Evolutionary conservation across 352 stramenopile genomes (phyloP).

Genomic region (Phytophthora litchii): DNA sequence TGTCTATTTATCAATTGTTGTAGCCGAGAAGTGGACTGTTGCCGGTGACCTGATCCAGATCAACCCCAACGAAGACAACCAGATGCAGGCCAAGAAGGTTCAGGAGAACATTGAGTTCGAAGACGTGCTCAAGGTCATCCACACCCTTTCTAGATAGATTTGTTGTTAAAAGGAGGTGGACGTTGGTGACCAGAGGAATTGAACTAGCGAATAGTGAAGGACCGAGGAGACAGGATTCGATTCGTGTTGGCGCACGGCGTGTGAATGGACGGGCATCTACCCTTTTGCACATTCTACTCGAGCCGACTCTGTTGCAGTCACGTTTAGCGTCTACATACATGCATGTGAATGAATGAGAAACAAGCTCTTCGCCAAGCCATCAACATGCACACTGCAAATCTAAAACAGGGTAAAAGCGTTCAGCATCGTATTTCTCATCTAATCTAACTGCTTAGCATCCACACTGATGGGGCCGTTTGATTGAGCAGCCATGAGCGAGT

Average conservation of each 20-base stretch:
- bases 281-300: constrained; percentile 27
- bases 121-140: constrained; percentile 87
- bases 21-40: constrained; percentile 76
- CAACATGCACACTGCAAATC: constrained; percentile 23
- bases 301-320: not conserved
- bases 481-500: constrained; percentile 88
- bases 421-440: constrained; percentile 35
- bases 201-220: constrained; percentile 31
- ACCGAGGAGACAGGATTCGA: constrained; percentile 24
- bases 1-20: constrained; percentile 10
- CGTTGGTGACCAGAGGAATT: constrained; percentile 6
- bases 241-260: constrained; percentile 20
- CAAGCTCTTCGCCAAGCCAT: constrained; percentile 1
- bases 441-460: constrained; percentile 41
- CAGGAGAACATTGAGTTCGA: constrained; percentile 89
- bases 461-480: constrained; percentile 60
- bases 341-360: constrained; percentile 9
- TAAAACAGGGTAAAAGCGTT: constrained; percentile 27
- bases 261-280: constrained; percentile 19
- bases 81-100: constrained; percentile 88
- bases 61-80: constrained; percentile 79
- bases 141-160: constrained; percentile 89
- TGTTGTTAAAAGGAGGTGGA: constrained; percentile 40
- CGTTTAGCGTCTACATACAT: not conserved
- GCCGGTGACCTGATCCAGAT: constrained; percentile 61